Evolutionary conservation across 495 filamentous ascomycete genomes (phyloP).

Genomic region (Sphaerosporella brunnea): DNA sequence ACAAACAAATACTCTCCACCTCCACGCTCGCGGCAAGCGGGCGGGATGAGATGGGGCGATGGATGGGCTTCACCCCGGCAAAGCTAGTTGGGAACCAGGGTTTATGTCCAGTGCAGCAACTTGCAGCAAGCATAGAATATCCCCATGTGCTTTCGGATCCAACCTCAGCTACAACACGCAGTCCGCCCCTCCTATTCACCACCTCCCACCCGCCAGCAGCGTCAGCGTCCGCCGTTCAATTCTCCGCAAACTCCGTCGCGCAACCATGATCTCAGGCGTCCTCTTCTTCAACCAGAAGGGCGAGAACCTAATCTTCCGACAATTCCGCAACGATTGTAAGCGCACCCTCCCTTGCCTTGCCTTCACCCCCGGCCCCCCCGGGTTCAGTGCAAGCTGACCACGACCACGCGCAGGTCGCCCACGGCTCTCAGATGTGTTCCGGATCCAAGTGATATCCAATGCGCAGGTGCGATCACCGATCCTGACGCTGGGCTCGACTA

Average conservation of each 20-base stretch:
- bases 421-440: conserved; percentile 93
- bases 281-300: conserved; percentile 99
- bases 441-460: conserved; percentile 98
- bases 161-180: too few species aligned
- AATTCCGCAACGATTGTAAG: conserved; percentile 84
- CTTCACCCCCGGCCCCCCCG: not conserved
- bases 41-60: too few species aligned
- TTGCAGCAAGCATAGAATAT: too few species aligned
- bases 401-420: conserved; percentile 40
- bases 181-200: not conserved
- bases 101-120: too few species aligned
- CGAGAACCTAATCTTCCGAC: conserved; percentile 97
- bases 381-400: too few species aligned
- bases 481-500: conserved; percentile 90
- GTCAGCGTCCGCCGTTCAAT: not conserved
- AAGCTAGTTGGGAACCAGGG: too few species aligned
- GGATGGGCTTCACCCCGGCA: too few species aligned
- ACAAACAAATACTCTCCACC: too few species aligned
- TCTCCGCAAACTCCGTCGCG: not conserved
- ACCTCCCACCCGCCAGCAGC: not conserved
- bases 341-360: not conserved
- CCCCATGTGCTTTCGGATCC: too few species aligned
- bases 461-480: conserved; percentile 95
- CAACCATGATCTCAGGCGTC: conserved; percentile 80
- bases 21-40: too few species aligned